These are phyloP conservation scores for Colletotrichum sp. DNA, from an alignment of 2,329 filamentous ascomycete species.

Conservation along the genomic window DNA sequence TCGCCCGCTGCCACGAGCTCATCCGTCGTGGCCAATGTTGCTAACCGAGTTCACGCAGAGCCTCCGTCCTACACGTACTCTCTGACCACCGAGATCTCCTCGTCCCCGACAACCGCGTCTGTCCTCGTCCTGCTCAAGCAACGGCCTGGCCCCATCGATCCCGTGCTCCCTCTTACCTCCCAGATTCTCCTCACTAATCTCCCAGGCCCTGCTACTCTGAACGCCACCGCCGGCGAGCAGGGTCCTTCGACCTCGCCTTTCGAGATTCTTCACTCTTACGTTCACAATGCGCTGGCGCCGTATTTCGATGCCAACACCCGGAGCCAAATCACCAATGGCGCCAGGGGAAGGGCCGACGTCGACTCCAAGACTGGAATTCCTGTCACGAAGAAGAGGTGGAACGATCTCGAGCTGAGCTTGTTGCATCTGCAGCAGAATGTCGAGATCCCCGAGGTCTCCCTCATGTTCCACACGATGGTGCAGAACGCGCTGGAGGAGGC, in stretches of 20 bases:
- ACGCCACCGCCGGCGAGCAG: constrained; percentile 71
- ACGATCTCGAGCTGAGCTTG: constrained; percentile 89
- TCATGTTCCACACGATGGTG: constrained; percentile 88
- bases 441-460: constrained; percentile 90
- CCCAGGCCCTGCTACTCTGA: constrained; percentile 77
- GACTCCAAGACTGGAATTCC: constrained; percentile 95
- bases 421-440: constrained; percentile 96
- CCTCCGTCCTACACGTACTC: constrained; percentile 73
- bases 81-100: constrained; percentile 81
- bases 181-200: constrained; percentile 95
- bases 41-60: constrained; percentile 38
- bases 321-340: constrained; percentile 68
- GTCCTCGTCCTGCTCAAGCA: constrained; percentile 87
- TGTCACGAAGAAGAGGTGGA: constrained; percentile 96
- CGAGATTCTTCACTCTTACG: constrained; percentile 88
- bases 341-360: constrained; percentile 78
- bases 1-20: neutral
- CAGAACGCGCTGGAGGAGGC: constrained; percentile 85
- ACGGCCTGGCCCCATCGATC: constrained; percentile 84
- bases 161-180: constrained; percentile 78
- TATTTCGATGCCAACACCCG: constrained; percentile 98
- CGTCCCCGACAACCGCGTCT: constrained; percentile 78
- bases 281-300: constrained; percentile 89
- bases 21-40: neutral
- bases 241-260: constrained; percentile 80